These are phyloP conservation scores for Harrya chromipes DNA, from an alignment of 768 basidiomycete genomes.

Conservation along the genomic window DNA sequence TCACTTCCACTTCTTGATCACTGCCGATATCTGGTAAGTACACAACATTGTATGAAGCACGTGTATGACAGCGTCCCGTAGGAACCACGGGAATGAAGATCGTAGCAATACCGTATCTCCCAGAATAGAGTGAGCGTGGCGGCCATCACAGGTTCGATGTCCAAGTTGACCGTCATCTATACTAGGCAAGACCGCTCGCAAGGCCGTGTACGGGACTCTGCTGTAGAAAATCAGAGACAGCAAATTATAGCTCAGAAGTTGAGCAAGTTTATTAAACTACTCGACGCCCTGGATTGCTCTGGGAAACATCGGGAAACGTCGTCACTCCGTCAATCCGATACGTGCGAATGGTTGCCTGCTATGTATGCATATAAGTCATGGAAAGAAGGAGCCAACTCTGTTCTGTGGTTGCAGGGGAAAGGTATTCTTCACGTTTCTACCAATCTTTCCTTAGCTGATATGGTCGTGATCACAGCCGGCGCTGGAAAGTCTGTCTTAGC, in stretches of 20 bases:
- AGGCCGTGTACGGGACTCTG: too few relatives aligned
- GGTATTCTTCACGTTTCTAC: conserved; percentile 1
- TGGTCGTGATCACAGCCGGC: neutral
- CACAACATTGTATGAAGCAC: neutral
- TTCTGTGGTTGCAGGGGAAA: conserved; percentile 19
- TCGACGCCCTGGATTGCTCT: too few relatives aligned
- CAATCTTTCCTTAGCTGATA: neutral
- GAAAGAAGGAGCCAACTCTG: neutral
- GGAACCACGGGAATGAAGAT: neutral
- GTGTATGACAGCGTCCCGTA: neutral
- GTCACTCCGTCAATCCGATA: conserved; percentile 1
- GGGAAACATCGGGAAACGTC: conserved; percentile 1
- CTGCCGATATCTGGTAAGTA: conserved; percentile 11
- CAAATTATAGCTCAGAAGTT: too few relatives aligned
- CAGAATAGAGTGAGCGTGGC: neutral
- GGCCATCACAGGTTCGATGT: too few relatives aligned
- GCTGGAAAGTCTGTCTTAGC: conserved; percentile 1
- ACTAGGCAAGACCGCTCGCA: too few relatives aligned
- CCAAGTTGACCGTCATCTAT: too few relatives aligned
- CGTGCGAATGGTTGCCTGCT: conserved; percentile 13
- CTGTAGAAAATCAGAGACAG: too few relatives aligned
- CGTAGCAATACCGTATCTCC: neutral
- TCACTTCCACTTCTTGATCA: conserved; percentile 11
- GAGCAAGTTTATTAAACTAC: too few relatives aligned
- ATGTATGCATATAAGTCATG: conserved; percentile 8